Evolutionary conservation across 1,284 basidiomycete species (phyloP), one percentile per base, ranked within the genome.

Genomic region (Mycena sp.): DNA sequence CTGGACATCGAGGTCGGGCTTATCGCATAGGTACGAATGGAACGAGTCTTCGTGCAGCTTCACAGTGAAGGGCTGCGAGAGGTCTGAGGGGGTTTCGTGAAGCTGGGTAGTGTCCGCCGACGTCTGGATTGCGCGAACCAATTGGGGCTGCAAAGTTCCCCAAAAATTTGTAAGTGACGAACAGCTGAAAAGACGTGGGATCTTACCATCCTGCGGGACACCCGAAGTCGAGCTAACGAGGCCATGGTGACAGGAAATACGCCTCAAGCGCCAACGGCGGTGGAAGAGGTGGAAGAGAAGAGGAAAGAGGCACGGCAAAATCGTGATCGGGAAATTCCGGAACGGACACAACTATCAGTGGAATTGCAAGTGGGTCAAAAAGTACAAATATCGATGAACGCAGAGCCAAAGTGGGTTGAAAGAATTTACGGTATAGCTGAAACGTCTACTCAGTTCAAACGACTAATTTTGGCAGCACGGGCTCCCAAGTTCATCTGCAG

Each of bases 31-130:
- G 85, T 91, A 88, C 9, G 88, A 80, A 59, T 88, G 88, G 87
- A 98, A 99, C 3, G 94, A 94, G 73, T 98, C 95, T 63, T 91
- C 87, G 77, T 95, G 92, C n/a, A 98, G 90, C 73, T 86, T 88
- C 72, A 98, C 90, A 48, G 84, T 89, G 83, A 98, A 93, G 0
- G 91, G 90, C 56, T 87, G 78, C 14, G 87, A 83, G 62, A 80
- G 79, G 69, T 83, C 83, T 3, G 80, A 75, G 59, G 86, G 83
- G 64, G 80, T 72, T 46, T 85, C 79, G 45, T 83, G 80, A 35
- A 91, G 82, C 71, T 85, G 81, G 0, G 90, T 91, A 46, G 87
- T 86, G 78, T 90, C 90, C 16, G 89, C 90, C 4, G 87, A 83
- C 1, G 87, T 92, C 72, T 90, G 88, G 69, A 92, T 83, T 44